Conservation (phyloP, 2,329 filamentous ascomycete species). For the Aspergillus eucalypticola region DNA sequence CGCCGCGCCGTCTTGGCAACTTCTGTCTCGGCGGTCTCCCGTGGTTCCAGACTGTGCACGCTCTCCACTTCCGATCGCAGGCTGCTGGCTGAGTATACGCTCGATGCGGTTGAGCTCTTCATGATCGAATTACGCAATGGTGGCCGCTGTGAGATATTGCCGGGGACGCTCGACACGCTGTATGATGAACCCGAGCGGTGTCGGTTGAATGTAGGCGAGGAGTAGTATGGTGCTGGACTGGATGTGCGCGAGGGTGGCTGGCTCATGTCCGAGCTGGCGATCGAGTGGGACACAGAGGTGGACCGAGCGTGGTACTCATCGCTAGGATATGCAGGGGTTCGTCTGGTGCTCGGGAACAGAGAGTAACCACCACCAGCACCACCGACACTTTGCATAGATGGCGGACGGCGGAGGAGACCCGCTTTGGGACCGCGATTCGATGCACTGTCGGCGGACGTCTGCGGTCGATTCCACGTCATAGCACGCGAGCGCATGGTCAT, state of each 20-base stretch:
- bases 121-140: conserved; percentile 27
- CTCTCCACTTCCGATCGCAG: conserved; percentile 31
- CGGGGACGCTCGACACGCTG: conserved; percentile 26
- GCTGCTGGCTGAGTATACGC: conserved; percentile 31
- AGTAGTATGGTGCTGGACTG: conserved; percentile 23
- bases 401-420: conserved; percentile 19
- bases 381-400: conserved; percentile 29
- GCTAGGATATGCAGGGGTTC: conserved; percentile 11
- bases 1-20: conserved; percentile 13
- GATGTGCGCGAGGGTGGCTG: conserved; percentile 22
- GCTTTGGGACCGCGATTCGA: conserved; percentile 2
- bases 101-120: conserved; percentile 28
- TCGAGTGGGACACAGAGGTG: conserved; percentile 21
- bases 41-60: conserved; percentile 12
- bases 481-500: conserved; percentile 22
- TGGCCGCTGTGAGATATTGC: conserved; percentile 18
- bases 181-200: conserved; percentile 25
- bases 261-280: conserved; percentile 20
- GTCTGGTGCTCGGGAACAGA: conserved; percentile 18
- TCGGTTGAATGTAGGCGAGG: conserved; percentile 23
- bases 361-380: conserved; percentile 20
- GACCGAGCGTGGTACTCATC: conserved; percentile 20
- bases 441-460: conserved; percentile 19
- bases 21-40: conserved; percentile 13
- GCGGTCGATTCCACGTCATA: conserved; percentile 27